phyloP scores from a whole-genome alignment of 768 basidiomycete species.

The Termitomyces sp. region DNA sequence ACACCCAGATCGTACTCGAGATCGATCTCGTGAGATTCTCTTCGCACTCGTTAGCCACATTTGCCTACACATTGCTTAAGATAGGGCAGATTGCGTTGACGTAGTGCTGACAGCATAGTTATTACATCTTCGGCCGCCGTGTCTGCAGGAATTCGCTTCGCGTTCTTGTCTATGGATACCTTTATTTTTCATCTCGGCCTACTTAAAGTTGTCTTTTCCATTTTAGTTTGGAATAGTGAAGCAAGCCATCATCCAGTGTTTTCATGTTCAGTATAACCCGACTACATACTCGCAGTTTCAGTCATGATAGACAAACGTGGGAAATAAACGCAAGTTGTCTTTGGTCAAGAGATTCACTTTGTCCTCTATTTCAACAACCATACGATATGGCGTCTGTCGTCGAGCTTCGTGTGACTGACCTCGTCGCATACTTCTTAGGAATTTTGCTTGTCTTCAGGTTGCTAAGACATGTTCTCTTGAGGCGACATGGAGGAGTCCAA shows the following conservation, averaged over 20 bases:
- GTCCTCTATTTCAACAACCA: background rate
- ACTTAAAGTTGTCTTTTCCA: background rate
- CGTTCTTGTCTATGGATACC: background rate
- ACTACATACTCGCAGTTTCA: background rate
- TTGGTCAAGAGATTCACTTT: background rate
- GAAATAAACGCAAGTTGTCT: background rate
- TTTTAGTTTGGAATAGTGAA: background rate
- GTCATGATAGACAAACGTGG: background rate
- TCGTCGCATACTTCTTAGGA: conserved; percentile 1
- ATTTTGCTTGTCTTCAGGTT: conserved; percentile 6
- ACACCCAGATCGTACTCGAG: no score
- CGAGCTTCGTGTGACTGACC: conserved; percentile 4
- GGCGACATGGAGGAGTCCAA: conserved; percentile 1
- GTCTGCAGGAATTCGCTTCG: background rate
- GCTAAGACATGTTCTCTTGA: background rate
- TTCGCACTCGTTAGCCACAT: no score
- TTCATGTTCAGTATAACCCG: background rate
- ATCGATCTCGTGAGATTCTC: no score
- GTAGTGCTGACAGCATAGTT: background rate
- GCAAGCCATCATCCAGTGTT: background rate
- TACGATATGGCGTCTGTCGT: background rate
- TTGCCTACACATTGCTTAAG: background rate
- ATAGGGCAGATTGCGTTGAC: background rate
- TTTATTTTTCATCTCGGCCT: background rate
- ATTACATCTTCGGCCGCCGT: background rate